Conservation (phyloP, 257 asterid species). For the Gentiana macrophylla region DNA sequence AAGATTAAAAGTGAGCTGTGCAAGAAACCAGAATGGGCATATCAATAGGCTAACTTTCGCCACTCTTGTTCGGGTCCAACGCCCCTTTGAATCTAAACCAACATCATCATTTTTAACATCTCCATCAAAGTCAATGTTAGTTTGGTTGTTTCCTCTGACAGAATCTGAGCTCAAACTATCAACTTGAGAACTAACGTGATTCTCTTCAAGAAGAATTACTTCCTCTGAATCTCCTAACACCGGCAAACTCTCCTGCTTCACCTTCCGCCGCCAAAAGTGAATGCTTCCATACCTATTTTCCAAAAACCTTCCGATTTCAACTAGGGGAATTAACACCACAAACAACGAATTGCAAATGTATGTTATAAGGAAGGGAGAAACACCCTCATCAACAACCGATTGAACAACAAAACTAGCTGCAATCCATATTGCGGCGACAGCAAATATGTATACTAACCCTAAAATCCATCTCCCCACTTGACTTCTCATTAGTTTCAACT, state of each 20-base stretch:
- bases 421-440: conserved; percentile 83
- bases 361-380: conserved; percentile 75
- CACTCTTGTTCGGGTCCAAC: conserved; percentile 74
- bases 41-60: conserved; percentile 82
- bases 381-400: conserved; percentile 82
- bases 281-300: conserved; percentile 56
- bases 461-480: conserved; percentile 66
- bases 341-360: conserved; percentile 83
- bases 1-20: conserved; percentile 80
- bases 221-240: conserved; percentile 38
- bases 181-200: conserved; percentile 11
- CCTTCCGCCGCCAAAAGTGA: conserved; percentile 44
- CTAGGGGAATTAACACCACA: conserved; percentile 61
- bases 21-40: conserved; percentile 84
- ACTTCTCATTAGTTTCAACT: conserved; percentile 34
- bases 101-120: conserved; percentile 7
- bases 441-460: conserved; percentile 59
- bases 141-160: conserved; percentile 6
- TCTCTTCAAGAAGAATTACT: conserved; percentile 42
- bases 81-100: conserved; percentile 71
- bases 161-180: conserved; percentile 14
- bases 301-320: conserved; percentile 56
- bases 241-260: conserved; percentile 13
- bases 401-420: conserved; percentile 94
- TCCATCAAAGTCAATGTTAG: conserved; percentile 11